Percentiles rank a stretch among this genome's conserved stretches.
phyloP scores from a whole-genome alignment of 1,284 basidiomycete species.

The Agroathelia rolfsii region DNA sequence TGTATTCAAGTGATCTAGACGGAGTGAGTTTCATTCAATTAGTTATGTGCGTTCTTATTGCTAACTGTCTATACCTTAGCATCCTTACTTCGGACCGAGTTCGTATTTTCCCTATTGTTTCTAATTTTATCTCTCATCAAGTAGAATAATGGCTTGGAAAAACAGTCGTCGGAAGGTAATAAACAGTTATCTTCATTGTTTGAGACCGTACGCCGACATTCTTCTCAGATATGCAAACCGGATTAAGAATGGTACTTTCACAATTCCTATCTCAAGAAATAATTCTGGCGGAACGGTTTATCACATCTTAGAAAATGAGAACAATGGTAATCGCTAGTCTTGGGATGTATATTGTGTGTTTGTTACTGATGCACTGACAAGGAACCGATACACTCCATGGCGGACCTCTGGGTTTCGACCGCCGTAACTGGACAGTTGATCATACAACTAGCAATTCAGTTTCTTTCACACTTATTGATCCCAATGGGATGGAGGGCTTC shows the following conservation, averaged over 20 bases:
- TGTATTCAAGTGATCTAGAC: too few relatives aligned
- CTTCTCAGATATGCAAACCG: constrained; percentile 30
- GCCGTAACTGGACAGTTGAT: constrained; percentile 27
- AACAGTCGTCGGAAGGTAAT: constrained; percentile 31
- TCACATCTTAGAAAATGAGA: constrained; percentile 32
- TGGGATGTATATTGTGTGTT: constrained; percentile 1
- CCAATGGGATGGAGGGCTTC: constrained; percentile 34
- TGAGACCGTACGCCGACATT: background rate
- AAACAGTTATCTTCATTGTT: background rate
- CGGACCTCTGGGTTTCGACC: constrained; percentile 33
- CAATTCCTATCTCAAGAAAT: constrained; percentile 34
- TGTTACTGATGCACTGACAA: constrained; percentile 3
- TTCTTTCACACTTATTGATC: constrained; percentile 30
- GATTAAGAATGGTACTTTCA: constrained; percentile 38
- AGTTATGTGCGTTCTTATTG: background rate
- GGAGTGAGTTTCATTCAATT: too few relatives aligned
- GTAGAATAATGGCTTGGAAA: too few relatives aligned
- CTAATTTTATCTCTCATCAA: too few relatives aligned
- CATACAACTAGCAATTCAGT: constrained; percentile 23
- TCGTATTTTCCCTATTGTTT: too few relatives aligned
- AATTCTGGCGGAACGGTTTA: constrained; percentile 28
- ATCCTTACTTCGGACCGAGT: constrained; percentile 31
- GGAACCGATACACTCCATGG: constrained; percentile 30
- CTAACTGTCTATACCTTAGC: constrained; percentile 20
- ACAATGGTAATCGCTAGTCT: constrained; percentile 20